phyloP scores from a whole-genome alignment of 2,329 filamentous ascomycete species.

The Thermothelomyces thermophilus region DNA sequence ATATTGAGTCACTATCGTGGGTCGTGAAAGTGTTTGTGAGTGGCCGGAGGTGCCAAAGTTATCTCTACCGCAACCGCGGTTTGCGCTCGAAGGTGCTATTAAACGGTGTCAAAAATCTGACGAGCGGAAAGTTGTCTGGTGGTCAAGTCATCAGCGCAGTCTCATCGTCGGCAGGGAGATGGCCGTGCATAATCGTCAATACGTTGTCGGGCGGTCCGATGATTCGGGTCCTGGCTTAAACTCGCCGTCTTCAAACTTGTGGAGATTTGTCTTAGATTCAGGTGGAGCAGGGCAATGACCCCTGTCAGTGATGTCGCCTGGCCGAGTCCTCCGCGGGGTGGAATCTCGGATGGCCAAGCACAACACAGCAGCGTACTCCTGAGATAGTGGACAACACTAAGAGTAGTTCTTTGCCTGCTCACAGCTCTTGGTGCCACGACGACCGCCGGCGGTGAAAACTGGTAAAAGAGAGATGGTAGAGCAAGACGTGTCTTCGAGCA shows the following conservation, averaged over 20 bases:
- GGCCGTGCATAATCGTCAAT: neutral
- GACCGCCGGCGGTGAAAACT: no score
- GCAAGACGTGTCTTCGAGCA: no score
- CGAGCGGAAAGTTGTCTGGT: neutral
- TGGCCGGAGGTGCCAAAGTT: neutral
- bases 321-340: neutral
- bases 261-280: neutral
- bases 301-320: slow-evolving; percentile 5
- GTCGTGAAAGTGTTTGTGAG: neutral
- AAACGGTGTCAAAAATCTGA: neutral
- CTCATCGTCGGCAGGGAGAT: neutral
- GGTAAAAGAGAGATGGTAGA: no score
- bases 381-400: no score
- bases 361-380: neutral
- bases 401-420: no score
- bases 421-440: no score
- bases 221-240: neutral
- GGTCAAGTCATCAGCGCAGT: neutral
- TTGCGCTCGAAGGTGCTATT: neutral
- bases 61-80: neutral
- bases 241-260: slow-evolving; percentile 5
- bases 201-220: neutral
- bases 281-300: neutral
- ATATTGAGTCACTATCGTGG: neutral
- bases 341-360: neutral